Conservation (phyloP, 176 grass and related monocot species). For the Triticum dicoccoides region DNA sequence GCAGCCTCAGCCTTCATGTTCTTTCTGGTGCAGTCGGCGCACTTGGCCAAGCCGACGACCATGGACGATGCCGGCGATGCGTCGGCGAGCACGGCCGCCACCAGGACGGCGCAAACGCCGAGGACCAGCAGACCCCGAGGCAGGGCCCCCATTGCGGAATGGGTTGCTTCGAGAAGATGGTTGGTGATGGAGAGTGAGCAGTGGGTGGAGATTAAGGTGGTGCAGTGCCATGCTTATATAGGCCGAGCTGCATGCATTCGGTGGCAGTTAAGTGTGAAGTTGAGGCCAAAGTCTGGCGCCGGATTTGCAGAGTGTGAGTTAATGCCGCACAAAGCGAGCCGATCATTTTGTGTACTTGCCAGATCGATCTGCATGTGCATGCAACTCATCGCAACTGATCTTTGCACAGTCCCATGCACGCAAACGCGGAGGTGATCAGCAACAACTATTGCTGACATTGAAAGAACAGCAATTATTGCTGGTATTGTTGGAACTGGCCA, state of each 20-base stretch:
- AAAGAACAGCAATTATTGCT: neutral
- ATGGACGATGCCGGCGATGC: neutral
- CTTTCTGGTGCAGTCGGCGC: slow-evolving; percentile 35
- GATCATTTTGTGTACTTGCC: neutral
- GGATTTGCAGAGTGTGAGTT: slow-evolving; percentile 31
- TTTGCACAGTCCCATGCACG: neutral
- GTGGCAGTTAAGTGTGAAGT: neutral
- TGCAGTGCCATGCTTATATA: slow-evolving; percentile 15
- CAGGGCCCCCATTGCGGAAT: slow-evolving; percentile 7
- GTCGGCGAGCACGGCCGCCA: neutral
- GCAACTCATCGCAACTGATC: neutral
- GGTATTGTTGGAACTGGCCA: neutral
- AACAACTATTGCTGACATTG: slow-evolving; percentile 18
- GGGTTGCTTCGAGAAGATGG: neutral
- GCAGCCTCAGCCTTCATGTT: slow-evolving; percentile 34
- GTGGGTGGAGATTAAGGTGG: neutral
- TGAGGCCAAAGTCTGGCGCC: slow-evolving; percentile 38
- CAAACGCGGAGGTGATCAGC: neutral
- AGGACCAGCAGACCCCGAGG: neutral
- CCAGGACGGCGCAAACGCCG: slow-evolving; percentile 1
- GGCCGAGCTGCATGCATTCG: neutral
- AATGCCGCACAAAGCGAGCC: slow-evolving; percentile 24
- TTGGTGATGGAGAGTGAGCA: neutral
- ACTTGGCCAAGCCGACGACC: slow-evolving; percentile 32
- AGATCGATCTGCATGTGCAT: neutral